Evolutionary conservation across 768 basidiomycete species (phyloP).

Genomic region (Gloeostereum incarnatum): DNA sequence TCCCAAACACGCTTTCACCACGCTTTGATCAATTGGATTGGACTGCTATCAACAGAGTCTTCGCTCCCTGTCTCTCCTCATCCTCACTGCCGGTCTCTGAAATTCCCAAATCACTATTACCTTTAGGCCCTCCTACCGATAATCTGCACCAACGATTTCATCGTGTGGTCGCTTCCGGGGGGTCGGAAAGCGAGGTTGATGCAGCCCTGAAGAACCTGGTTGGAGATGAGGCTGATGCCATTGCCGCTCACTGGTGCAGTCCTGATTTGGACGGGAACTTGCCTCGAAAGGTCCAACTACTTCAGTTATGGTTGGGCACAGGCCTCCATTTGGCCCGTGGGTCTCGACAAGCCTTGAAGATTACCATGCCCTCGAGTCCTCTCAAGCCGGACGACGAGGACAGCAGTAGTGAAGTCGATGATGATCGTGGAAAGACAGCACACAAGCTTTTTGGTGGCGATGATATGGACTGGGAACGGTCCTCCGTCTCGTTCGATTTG

Average conservation of each 20-base stretch:
- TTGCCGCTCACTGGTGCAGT: constrained; percentile 40
- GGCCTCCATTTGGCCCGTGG: constrained; percentile 11
- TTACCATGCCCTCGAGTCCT: too few relatives aligned
- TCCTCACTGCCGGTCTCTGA: constrained; percentile 2
- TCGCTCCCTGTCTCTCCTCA: constrained; percentile 43
- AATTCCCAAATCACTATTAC: constrained; percentile 3
- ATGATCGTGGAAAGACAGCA: constrained; percentile 47
- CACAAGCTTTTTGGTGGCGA: constrained; percentile 38
- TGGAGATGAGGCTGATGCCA: constrained; percentile 36
- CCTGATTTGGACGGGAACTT: constrained; percentile 34
- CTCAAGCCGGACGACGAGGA: not conserved
- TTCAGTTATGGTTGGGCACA: constrained; percentile 34
- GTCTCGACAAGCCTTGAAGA: not conserved
- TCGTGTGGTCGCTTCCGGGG: constrained; percentile 2
- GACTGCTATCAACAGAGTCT: constrained; percentile 61
- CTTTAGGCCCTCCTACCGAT: constrained; percentile 3
- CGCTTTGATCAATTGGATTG: constrained; percentile 55
- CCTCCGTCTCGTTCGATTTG: constrained; percentile 1
- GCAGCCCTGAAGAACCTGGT: constrained; percentile 58
- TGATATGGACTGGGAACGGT: constrained; percentile 4
- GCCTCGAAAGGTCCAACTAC: constrained; percentile 29
- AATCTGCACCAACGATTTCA: constrained; percentile 8
- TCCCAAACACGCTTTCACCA: constrained; percentile 71
- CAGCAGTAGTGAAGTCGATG: constrained; percentile 23
- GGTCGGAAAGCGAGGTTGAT: constrained; percentile 27